These are phyloP conservation scores for Leptographium wingfieldii DNA, from an alignment of 2,329 filamentous ascomycete species.

Conservation along the genomic window DNA sequence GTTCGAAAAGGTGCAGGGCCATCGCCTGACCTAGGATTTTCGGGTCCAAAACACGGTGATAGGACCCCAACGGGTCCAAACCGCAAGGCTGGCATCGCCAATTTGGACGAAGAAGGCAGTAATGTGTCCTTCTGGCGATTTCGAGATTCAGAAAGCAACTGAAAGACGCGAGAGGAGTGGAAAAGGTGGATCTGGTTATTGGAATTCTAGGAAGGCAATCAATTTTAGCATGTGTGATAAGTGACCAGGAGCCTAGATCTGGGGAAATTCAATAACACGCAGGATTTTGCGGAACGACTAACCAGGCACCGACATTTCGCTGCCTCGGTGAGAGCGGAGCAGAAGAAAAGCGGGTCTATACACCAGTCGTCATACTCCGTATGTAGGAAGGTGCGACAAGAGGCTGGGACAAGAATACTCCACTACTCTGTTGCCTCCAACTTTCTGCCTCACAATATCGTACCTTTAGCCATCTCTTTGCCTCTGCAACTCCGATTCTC, in stretches of 20 bases:
- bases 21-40: neutral
- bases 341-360: constrained; percentile 5
- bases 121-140: constrained; percentile 7
- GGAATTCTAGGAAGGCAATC: neutral
- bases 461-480: neutral
- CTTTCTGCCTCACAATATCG: neutral
- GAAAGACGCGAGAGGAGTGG: neutral
- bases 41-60: neutral
- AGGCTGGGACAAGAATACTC: constrained; percentile 6
- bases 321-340: neutral
- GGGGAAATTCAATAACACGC: neutral
- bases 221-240: neutral
- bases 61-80: neutral
- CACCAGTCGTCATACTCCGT: constrained; percentile 3
- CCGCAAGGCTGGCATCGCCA: neutral
- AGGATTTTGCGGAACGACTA: neutral
- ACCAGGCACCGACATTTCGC: neutral
- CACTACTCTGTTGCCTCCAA: constrained; percentile 4
- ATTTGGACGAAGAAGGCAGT: neutral
- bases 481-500: neutral
- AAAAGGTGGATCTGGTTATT: neutral
- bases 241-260: neutral
- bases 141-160: constrained; percentile 7
- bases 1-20: neutral
- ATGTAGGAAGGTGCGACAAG: constrained; percentile 8